Evolutionary conservation across 192 early-diverging fungal species (phyloP).

Genomic region (Entomortierella lignicola): DNA sequence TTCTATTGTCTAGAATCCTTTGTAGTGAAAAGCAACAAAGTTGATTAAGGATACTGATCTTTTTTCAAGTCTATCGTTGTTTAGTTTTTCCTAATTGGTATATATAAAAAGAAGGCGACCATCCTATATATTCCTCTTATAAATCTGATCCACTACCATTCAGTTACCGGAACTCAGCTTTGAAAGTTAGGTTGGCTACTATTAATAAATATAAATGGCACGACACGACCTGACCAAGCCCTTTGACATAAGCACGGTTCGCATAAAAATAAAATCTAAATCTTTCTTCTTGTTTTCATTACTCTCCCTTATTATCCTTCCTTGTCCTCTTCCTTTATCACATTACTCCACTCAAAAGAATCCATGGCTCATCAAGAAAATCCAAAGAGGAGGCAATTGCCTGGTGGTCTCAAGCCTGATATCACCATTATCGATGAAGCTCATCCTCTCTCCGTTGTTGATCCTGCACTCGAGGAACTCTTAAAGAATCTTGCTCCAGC

Average conservation of each 20-base stretch:
- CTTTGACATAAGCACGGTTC: too few relatives aligned
- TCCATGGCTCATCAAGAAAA: background rate
- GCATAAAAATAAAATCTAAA: background rate
- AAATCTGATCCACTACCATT: too few relatives aligned
- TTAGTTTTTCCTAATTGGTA: too few relatives aligned
- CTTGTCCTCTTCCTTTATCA: background rate
- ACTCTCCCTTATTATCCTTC: background rate
- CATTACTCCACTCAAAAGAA: background rate
- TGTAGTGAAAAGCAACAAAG: too few relatives aligned
- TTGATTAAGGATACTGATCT: too few relatives aligned
- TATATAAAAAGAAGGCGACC: too few relatives aligned
- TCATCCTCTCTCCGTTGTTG: conserved; percentile 7
- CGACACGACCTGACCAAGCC: too few relatives aligned
- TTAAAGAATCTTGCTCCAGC: background rate
- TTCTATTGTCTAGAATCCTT: too few relatives aligned
- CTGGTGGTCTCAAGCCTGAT: conserved; percentile 13
- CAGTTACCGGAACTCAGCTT: too few relatives aligned
- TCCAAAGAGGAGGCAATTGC: background rate
- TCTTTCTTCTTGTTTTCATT: background rate
- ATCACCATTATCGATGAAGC: conserved; percentile 7
- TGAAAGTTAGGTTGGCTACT: too few relatives aligned
- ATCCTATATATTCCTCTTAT: too few relatives aligned
- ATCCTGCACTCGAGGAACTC: conserved; percentile 13
- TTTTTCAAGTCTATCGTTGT: too few relatives aligned
- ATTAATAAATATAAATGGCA: background rate